Evolutionary conservation across 1,284 basidiomycete genomes (phyloP), one percentile per base, ranked within the genome.

Genomic region (Rhodotorula sp.): DNA sequence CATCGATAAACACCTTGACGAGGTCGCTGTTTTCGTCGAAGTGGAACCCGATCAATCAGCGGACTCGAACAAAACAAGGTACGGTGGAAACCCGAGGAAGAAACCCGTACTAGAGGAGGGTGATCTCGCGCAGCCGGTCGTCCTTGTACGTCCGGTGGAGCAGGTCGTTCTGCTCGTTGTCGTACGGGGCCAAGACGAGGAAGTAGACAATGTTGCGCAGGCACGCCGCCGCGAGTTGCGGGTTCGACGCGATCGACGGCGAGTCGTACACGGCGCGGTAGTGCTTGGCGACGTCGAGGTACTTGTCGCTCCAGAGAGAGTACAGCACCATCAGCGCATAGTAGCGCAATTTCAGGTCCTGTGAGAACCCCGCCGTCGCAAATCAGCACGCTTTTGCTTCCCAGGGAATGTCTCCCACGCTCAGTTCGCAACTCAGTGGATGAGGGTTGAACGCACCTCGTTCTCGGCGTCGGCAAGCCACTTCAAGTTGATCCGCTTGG

Each of bases 211-310:
- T 93, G 81, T 95, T 92, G 34, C 81, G 73, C 54, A 83, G 71
- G 34, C 78, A 79, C n/a, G 78, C 75, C n/a, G 74, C 58, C 60
- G 76, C 77, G 29, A 71, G 71, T 2, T 63, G 64, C 20, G 61
- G n/a, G 59, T 68, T 65, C 7, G 58, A 56, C 46, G 43, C 12
- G 65, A 79, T 68, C 31, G 76, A 73, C 70, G 93, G 91, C 10
- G 95, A 98, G 79, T 97, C 93, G 90, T 93, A 97, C 57, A 99
- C 90, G 80, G 93, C 94, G 82, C 97, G 87, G 81, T 96, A 97
- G 80, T 95, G 90, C 81, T 94, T 96, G 71, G 94, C 95, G 6
- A 91, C 92, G 79, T 98, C 95, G 51, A 99, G 87, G 80, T 97
- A 97, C 65, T 89, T 87, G 74, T 87, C 87, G 75, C 90, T 87